Percentiles rank a stretch among this genome's conserved stretches.
Conservation (phyloP, 805 yeast species). For the Nakazawaea peltata region DNA sequence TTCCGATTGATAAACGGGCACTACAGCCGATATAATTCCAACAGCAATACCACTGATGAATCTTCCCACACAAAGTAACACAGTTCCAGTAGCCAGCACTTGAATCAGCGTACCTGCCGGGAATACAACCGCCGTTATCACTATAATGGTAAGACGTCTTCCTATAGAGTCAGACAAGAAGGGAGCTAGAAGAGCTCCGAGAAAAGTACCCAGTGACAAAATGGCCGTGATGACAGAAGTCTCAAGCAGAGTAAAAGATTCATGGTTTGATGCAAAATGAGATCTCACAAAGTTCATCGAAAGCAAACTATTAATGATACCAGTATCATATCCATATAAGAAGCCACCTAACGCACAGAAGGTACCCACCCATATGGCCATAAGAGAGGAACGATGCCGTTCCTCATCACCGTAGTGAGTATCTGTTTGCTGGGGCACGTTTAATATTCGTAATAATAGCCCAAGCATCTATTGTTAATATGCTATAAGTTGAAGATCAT, state of each 20-base stretch:
- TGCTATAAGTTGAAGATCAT: too few relatives aligned
- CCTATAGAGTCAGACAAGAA: slow-evolving; percentile 65
- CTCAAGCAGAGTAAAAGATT: slow-evolving; percentile 48
- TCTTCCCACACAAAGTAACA: slow-evolving; percentile 64
- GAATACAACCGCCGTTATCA: slow-evolving; percentile 55
- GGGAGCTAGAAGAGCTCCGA: slow-evolving; percentile 56
- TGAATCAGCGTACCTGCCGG: slow-evolving; percentile 68
- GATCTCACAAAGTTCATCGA: slow-evolving; percentile 65
- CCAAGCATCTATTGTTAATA: too few relatives aligned
- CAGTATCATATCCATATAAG: slow-evolving; percentile 86
- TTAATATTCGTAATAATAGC: too few relatives aligned
- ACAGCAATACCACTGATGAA: slow-evolving; percentile 65
- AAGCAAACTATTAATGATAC: slow-evolving; percentile 67
- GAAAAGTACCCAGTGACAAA: slow-evolving; percentile 75
- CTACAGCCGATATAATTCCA: slow-evolving; percentile 75
- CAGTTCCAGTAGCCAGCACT: slow-evolving; percentile 38
- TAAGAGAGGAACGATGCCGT: slow-evolving; percentile 35
- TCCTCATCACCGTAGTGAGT: not conserved
- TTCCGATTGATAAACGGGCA: slow-evolving; percentile 78
- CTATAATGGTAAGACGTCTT: slow-evolving; percentile 56
- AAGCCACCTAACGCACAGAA: slow-evolving; percentile 91
- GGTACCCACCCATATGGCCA: slow-evolving; percentile 67
- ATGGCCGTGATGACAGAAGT: slow-evolving; percentile 69
- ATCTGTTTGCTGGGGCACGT: not conserved
- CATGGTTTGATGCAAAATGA: slow-evolving; percentile 42